Percentiles rank a stretch among this genome's conserved stretches.
Evolutionary conservation across 169 alveolate species (phyloP).

Genomic region (Cryptosporidium ryanae): DNA sequence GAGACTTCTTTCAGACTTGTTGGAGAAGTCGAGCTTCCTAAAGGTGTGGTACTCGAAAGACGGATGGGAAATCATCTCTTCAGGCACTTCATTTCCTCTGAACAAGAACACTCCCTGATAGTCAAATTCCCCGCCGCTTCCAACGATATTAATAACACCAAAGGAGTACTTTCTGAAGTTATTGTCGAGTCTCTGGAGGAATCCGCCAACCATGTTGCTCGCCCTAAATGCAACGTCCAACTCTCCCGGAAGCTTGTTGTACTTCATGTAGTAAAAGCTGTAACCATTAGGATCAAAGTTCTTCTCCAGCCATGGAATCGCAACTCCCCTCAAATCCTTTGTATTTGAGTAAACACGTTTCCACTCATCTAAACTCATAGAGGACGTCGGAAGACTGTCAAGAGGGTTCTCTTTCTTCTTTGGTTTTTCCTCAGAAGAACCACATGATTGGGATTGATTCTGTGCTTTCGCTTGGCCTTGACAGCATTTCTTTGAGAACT

Average conservation of each 20-base stretch:
- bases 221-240: conserved; percentile 89
- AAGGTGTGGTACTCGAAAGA: conserved; percentile 93
- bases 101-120: conserved; percentile 96
- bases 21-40: conserved; percentile 85
- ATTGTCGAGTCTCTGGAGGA: conserved; percentile 93
- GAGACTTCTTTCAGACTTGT: conserved; percentile 86
- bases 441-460: conserved; percentile 54
- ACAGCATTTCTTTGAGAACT: conserved; percentile 77
- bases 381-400: conserved; percentile 91
- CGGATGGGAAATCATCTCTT: conserved; percentile 93
- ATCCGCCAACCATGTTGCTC: conserved; percentile 94
- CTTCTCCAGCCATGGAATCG: conserved; percentile 90
- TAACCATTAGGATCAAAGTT: conserved; percentile 90
- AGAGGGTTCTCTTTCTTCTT: conserved; percentile 85
- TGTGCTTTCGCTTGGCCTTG: conserved; percentile 74
- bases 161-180: conserved; percentile 92
- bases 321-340: conserved; percentile 87
- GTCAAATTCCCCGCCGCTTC: conserved; percentile 91
- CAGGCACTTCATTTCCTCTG: conserved; percentile 93
- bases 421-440: conserved; percentile 78
- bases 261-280: conserved; percentile 91
- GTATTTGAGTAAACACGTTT: conserved; percentile 93
- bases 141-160: conserved; percentile 94
- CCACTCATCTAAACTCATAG: conserved; percentile 92
- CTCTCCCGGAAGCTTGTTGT: conserved; percentile 95